Base-by-base conservation (phyloP, 2,329 filamentous ascomycete species). In the Uncinocarpus reesii region DNA sequence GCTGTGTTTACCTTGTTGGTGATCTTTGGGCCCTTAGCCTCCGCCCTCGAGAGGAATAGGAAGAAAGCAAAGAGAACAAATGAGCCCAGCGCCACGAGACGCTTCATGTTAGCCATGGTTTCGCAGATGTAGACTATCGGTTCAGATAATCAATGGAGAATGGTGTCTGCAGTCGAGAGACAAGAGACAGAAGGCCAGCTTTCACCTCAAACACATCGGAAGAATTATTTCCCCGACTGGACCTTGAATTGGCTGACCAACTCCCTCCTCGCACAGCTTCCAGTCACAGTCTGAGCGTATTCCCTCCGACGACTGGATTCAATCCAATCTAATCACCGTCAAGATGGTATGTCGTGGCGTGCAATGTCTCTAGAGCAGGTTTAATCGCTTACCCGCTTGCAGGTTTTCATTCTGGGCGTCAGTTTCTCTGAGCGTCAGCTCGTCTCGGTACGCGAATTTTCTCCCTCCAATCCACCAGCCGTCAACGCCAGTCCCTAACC, bases 11-110 rank as follows among this genome's bases (percentile, higher is more conserved):
- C 87, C 80, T 94, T 95, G 76, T 86, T 76, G 61, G 89, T 95
- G 74, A 95, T 90, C 80, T 92, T 93, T 55, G 87, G 90, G 40
- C 92, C 90, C 74, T 90, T 87, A 47, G 85, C 84, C 58, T 84
- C 80, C 52, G 78, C 80, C 28, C 79, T 77, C 69, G 87, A 82
- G 57, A 83, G 76, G 64, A 94, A 80, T 72, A 86, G 79, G 57
- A 88, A 71, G 64, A 90, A 74, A 60, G 89, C 74, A 60, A 85
- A 81, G 60, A 93, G 66, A 62, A 95, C 78, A 63, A 94, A 76
- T 64, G 87, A 75, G 60, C 83, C 74, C 61, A 84, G 80, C 65
- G 83, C 74, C 63, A 87, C 65, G 57, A 88, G 66, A 61, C 82
- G 76, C 69, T 84, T 79, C 51, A 89, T 62, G 62, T 77, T 83